Base-by-base conservation (phyloP, 73 alveolate genomes). In the Paramecium sonneborni region DNA sequence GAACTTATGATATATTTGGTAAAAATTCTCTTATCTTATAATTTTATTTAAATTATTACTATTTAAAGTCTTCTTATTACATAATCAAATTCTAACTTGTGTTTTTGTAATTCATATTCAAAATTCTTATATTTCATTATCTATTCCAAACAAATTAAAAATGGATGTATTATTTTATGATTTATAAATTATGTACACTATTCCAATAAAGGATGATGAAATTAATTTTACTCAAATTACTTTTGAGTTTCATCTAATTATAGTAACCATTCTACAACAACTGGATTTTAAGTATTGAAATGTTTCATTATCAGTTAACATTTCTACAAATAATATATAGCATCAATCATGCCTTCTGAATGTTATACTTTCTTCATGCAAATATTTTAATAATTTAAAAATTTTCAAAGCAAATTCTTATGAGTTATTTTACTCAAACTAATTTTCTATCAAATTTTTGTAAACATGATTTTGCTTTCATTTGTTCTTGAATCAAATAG, bases 11-110 rank as follows among this genome's bases (percentile, higher is more conserved):
- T 10, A 74, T 74, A 74, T 37, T 74, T 0, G 56, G 58, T 5
- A 74, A 10, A 74, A 74, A 74, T 39, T 74, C 87, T 39, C 58
- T 74, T 39, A 74, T 74, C 87, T 74, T 32, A 28, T n/a, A 12
- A 4, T 12, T 74, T 9, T 32, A 34, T 15, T 15, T 34, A 74
- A 74, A 32, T 9, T 38, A 37, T 15, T 74, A 74, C 87, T 74
- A 74, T 21, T 37, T 34, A 74, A 28, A 74, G 34, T 39, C 87
- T 34, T 39, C 58, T 35, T 10, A 74, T 74, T 37, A 74, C 87
- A 74, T 74, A 74, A 39, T 74, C 44, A 21, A 18, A 15, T 30
- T 74, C 56, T 18, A 74, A 34, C 11, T 74, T 34, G 58, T 74
- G 34, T 34, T 74, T 74, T 23, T 74, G 37, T n/a, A 68, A 32